Evolutionary conservation across 345 rosid species (phyloP), one percentile per base, ranked within the genome.

Genomic region (Noccaea caerulescens): DNA sequence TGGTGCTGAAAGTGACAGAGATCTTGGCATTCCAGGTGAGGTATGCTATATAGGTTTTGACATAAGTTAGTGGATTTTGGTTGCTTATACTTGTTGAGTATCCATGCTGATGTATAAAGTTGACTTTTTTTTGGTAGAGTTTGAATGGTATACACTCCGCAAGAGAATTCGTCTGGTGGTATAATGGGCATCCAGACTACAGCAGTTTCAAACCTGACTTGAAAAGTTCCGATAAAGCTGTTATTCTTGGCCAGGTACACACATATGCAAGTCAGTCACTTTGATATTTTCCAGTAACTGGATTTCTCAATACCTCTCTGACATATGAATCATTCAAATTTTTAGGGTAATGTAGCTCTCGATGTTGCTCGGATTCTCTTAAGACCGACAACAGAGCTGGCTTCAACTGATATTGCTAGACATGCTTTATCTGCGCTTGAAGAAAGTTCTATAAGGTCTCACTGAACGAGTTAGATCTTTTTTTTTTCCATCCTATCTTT

Each of bases 81-180:
- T 75, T 61, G 43, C 37, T 44, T 43, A 39, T 25, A 39, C 45
- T 12, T 73, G 45, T 39, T 42, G 45, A 34, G 12, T 49, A 62
- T 13, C 9, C 5, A 9, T 53, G 20, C 51, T 61, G 65, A 44
- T 68, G 58, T 38, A 37, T 38, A 6, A 30, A 38, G 4, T 39
- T 54, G 66, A 32, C 42, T 27, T 64, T 27, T 58, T 44, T 56
- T 69, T 69, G 38, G 25, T 80, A 94, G 97, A 79, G 73, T 72
- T 77, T 89, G 77, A 61, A 32, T 33, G 97, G 97, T 45, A 65
- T 94, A 77, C 81, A 82, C 81, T 89, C 97, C 0, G 96, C 99
- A 32, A 86, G 96, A 79, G 96, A 94, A 84, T 89, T 94, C 75
- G 97, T 94, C 38, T 91, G 97, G 96, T 91, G 97, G 97, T 94